These are phyloP conservation scores for Simplicillium sp. DNA, from an alignment of 2,329 filamentous ascomycete genomes.

Conservation along the genomic window DNA sequence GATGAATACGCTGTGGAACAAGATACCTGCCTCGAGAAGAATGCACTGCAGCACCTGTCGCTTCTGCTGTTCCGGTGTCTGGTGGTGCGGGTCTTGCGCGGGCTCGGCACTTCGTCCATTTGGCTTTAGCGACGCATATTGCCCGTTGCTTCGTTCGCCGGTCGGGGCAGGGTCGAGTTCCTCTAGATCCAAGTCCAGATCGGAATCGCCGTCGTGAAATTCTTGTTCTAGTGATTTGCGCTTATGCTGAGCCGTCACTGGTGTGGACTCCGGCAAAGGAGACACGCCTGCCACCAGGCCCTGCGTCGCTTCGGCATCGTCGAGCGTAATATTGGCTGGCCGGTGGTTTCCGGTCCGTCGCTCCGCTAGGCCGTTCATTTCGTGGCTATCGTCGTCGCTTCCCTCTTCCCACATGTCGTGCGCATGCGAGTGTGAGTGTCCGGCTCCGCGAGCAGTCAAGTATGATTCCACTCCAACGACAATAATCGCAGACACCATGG, in stretches of 20 bases:
- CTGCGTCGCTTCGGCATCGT: constrained; percentile 40
- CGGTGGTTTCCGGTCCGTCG: constrained; percentile 29
- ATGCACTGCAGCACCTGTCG: constrained; percentile 67
- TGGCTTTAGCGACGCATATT: constrained; percentile 22
- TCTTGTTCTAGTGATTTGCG: constrained; percentile 20
- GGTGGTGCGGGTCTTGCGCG: constrained; percentile 15
- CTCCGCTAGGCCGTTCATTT: constrained; percentile 22
- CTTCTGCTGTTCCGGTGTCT: constrained; percentile 47
- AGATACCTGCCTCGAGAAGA: constrained; percentile 71
- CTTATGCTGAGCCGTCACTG: constrained; percentile 16
- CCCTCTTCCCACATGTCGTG: constrained; percentile 38
- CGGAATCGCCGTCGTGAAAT: constrained; percentile 38
- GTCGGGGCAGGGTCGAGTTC: constrained; percentile 41
- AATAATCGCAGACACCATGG: constrained; percentile 71
- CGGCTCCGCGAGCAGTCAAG: constrained; percentile 62
- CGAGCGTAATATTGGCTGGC: constrained; percentile 38
- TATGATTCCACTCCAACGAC: constrained; percentile 86
- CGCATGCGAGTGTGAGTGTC: constrained; percentile 49
- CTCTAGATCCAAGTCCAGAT: constrained; percentile 50
- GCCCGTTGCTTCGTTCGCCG: constrained; percentile 14
- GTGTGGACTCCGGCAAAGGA: constrained; percentile 46
- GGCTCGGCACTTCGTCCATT: constrained; percentile 9
- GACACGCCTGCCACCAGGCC: constrained; percentile 50
- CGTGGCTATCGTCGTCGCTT: constrained; percentile 21
- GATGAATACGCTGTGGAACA: constrained; percentile 81